These are phyloP conservation scores for Cyberlindnera mississippiensis DNA, from an alignment of 805 yeast genomes.

Conservation along the genomic window DNA sequence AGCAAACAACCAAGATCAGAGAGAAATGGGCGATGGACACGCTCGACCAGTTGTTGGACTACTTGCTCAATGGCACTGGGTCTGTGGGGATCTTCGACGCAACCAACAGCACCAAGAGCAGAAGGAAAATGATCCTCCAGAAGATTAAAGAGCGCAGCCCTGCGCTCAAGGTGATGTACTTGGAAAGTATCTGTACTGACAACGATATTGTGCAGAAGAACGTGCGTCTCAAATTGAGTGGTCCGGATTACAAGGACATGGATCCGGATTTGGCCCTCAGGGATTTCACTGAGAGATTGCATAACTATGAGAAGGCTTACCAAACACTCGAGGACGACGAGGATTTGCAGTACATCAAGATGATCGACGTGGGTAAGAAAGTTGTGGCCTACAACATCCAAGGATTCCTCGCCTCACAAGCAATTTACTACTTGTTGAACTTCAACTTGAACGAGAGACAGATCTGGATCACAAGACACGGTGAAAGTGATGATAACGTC, in stretches of 20 bases:
- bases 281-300: conserved; percentile 78
- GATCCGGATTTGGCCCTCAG: conserved; percentile 73
- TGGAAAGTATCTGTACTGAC: conserved; percentile 87
- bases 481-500: conserved; percentile 85
- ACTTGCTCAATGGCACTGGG: conserved; percentile 75
- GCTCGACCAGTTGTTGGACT: conserved; percentile 75
- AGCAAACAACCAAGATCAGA: conserved; percentile 57
- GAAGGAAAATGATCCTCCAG: conserved; percentile 56
- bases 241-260: conserved; percentile 90
- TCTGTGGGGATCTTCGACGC: conserved; percentile 92
- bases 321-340: conserved; percentile 84
- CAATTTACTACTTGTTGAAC: conserved; percentile 82
- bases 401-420: conserved; percentile 86
- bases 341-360: conserved; percentile 78
- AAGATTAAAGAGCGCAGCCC: conserved; percentile 54
- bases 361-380: conserved; percentile 94
- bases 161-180: conserved; percentile 70
- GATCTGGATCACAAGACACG: conserved; percentile 94
- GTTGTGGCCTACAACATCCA: conserved; percentile 89
- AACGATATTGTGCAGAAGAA: conserved; percentile 75
- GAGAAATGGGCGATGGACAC: conserved; percentile 98
- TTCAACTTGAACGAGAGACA: conserved; percentile 87
- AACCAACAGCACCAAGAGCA: conserved; percentile 66
- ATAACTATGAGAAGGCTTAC: conserved; percentile 84
- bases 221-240: conserved; percentile 78